These are phyloP conservation scores for Nakaseomyces kungkrabaensis DNA, from an alignment of 1,139 yeast species.

Conservation along the genomic window DNA sequence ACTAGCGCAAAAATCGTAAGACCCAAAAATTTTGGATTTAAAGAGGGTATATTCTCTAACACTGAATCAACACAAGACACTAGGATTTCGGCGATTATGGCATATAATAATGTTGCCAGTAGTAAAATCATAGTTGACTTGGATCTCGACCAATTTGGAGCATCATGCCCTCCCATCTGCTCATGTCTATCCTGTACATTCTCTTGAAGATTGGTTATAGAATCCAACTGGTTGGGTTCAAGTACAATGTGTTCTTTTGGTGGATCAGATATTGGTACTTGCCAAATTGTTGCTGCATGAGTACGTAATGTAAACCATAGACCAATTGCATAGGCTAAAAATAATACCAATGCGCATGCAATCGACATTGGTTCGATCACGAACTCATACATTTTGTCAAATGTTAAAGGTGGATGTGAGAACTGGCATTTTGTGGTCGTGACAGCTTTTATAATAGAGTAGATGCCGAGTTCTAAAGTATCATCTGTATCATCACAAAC, in stretches of 20 bases:
- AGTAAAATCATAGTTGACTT: conserved; percentile 80
- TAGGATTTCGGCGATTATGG: conserved; percentile 86
- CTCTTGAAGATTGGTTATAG: conserved; percentile 10
- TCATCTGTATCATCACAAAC: conserved; percentile 38
- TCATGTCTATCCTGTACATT: conserved; percentile 5
- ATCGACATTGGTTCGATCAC: conserved; percentile 75
- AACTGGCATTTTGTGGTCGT: conserved; percentile 55
- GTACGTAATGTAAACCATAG: conserved; percentile 87
- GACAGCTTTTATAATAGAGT: conserved; percentile 14
- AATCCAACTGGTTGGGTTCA: conserved; percentile 5
- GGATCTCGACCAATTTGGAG: conserved; percentile 90
- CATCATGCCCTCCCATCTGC: conserved; percentile 69
- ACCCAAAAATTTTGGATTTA: conserved; percentile 80
- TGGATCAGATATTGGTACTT: conserved; percentile 41
- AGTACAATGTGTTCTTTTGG: conserved; percentile 11
- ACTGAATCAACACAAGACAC: conserved; percentile 93
- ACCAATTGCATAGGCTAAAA: conserved; percentile 83
- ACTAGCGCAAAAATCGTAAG: conserved; percentile 90
- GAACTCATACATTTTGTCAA: conserved; percentile 47
- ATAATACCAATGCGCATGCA: conserved; percentile 69
- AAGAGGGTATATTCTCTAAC: conserved; percentile 57
- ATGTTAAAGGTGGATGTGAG: conserved; percentile 64
- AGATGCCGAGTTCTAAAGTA: conserved; percentile 30
- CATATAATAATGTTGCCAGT: conserved; percentile 78
- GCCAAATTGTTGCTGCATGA: conserved; percentile 96